Conservation (phyloP, 768 basidiomycete genomes). For the Podaxis sp. region DNA sequence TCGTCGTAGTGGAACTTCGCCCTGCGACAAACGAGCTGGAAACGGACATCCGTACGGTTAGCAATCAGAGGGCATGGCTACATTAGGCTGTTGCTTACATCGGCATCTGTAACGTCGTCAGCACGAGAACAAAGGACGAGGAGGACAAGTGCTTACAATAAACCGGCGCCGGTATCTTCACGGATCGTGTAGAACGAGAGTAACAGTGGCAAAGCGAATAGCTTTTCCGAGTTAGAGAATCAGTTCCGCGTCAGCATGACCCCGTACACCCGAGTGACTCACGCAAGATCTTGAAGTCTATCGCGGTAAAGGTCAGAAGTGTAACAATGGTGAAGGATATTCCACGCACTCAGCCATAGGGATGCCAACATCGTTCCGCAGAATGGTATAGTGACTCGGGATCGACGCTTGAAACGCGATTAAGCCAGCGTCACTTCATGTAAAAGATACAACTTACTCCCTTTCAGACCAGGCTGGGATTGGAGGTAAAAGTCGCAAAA, state of each 20-base stretch:
- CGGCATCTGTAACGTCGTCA: conserved; percentile 9
- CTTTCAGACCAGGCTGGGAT: conserved; percentile 54
- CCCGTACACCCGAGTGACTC: neutral
- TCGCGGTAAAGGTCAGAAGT: neutral
- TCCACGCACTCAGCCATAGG: conserved; percentile 23
- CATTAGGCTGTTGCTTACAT: neutral
- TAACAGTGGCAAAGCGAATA: conserved; percentile 66
- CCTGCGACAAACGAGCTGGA: conserved; percentile 53
- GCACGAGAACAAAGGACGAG: neutral
- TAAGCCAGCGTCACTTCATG: neutral
- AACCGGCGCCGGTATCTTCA: conserved; percentile 72
- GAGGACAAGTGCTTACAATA: conserved; percentile 48
- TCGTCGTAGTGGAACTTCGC: conserved; percentile 51
- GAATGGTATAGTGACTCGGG: conserved; percentile 58
- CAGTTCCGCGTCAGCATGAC: neutral
- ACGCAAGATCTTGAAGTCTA: conserved; percentile 15
- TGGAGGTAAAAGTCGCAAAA: conserved; percentile 56
- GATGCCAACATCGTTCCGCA: conserved; percentile 34
- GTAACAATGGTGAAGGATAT: neutral
- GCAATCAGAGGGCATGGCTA: neutral
- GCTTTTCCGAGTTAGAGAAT: conserved; percentile 5
- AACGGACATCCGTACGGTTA: neutral
- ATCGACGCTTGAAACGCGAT: conserved; percentile 4
- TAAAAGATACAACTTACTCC: conserved; percentile 36
- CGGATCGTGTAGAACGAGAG: conserved; percentile 67